These are phyloP conservation scores for Arabidopsis thaliana DNA, from an alignment of 345 rosid species.

Conservation along the genomic window DNA sequence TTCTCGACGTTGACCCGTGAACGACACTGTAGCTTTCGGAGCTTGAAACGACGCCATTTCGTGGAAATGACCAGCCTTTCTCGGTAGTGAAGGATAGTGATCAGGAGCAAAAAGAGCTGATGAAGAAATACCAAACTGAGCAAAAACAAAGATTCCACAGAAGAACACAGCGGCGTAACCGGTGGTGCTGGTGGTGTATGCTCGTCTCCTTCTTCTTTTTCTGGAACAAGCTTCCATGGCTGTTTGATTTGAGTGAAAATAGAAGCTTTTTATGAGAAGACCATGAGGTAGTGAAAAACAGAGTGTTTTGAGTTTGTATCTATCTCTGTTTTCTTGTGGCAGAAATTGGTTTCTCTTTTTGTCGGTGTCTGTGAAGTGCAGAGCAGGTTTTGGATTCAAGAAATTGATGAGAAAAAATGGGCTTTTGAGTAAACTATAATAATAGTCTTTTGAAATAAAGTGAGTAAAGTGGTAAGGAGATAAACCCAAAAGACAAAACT, in stretches of 20 bases:
- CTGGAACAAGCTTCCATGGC: constrained; percentile 38
- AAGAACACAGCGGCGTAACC: constrained; percentile 38
- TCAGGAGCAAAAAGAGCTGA: constrained; percentile 47
- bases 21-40: constrained; percentile 44
- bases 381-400: constrained; percentile 36
- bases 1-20: constrained; percentile 35
- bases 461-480: constrained; percentile 28
- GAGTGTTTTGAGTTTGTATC: constrained; percentile 22
- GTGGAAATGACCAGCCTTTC: constrained; percentile 52
- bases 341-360: constrained; percentile 6
- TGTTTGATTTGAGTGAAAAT: constrained; percentile 20
- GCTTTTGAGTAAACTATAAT: constrained; percentile 22
- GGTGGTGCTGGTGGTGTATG: neutral
- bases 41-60: constrained; percentile 42
- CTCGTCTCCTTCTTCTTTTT: constrained; percentile 24
- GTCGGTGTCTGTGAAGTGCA: constrained; percentile 29
- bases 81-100: constrained; percentile 47
- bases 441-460: neutral
- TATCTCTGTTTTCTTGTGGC: constrained; percentile 20
- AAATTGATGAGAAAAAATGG: constrained; percentile 35
- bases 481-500: constrained; percentile 36
- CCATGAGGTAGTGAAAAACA: constrained; percentile 33
- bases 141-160: constrained; percentile 54
- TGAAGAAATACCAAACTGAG: constrained; percentile 48
- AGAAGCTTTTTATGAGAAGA: constrained; percentile 29